phyloP scores from a whole-genome alignment of 2,329 filamentous ascomycete genomes.

The Davidsoniella australis region DNA sequence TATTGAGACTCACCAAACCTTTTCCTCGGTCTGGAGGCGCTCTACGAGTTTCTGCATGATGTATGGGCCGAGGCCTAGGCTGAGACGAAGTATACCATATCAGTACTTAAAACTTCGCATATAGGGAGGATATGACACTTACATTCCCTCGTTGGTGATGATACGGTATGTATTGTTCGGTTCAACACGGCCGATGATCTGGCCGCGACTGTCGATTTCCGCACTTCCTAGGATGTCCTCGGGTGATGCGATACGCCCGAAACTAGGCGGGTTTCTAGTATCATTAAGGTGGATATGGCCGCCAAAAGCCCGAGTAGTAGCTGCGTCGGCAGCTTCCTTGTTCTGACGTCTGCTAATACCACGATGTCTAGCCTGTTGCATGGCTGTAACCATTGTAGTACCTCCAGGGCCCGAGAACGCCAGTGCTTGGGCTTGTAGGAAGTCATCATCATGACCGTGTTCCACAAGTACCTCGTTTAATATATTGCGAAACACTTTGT shows the following conservation, averaged over 20 bases:
- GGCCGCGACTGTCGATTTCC: constrained; percentile 40
- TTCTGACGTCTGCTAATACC: neutral
- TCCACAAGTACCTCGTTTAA: constrained; percentile 38
- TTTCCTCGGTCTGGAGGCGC: constrained; percentile 21
- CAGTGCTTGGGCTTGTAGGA: constrained; percentile 36
- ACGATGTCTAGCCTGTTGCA: constrained; percentile 6
- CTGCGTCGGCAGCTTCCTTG: constrained; percentile 36
- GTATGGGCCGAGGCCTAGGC: constrained; percentile 36
- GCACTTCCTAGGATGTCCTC: constrained; percentile 55
- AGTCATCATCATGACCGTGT: constrained; percentile 39
- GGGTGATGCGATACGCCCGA: constrained; percentile 49
- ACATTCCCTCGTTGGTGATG: constrained; percentile 51
- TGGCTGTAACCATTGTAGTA: constrained; percentile 15
- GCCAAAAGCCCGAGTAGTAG: constrained; percentile 38
- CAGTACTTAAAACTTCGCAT: neutral
- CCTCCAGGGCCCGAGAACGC: constrained; percentile 43
- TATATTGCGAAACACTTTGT: constrained; percentile 40
- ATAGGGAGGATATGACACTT: constrained; percentile 21
- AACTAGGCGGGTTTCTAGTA: constrained; percentile 45
- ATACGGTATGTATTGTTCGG: constrained; percentile 46
- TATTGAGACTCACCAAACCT: neutral
- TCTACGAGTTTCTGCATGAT: constrained; percentile 33
- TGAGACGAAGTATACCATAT: constrained; percentile 15
- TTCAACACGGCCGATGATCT: constrained; percentile 40
- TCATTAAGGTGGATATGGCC: constrained; percentile 52